phyloP scores from a whole-genome alignment of 139 green algal species.

The Coelastrella sp. region DNA sequence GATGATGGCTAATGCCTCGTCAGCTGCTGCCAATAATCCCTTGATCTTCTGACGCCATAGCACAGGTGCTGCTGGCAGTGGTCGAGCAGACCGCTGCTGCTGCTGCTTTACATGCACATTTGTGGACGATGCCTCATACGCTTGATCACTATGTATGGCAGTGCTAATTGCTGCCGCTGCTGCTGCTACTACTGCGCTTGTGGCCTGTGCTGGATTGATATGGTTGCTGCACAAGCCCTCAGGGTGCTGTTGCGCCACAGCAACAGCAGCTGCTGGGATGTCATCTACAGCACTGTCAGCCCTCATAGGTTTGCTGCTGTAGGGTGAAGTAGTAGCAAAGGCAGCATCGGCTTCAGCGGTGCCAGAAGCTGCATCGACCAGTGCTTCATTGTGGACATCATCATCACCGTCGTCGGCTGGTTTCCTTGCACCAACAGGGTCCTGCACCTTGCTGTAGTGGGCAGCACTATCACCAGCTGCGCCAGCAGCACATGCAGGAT shows the following conservation, averaged over 20 bases:
- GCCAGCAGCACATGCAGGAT: background rate
- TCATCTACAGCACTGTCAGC: background rate
- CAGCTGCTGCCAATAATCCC: background rate
- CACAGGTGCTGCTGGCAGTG: background rate
- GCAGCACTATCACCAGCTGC: background rate
- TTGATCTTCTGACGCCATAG: background rate
- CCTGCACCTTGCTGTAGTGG: too few relatives aligned
- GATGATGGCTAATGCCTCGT: background rate
- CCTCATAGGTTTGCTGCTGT: background rate
- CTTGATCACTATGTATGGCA: background rate
- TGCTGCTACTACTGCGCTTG: background rate
- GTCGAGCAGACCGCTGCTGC: background rate
- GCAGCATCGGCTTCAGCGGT: too few relatives aligned
- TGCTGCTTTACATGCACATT: background rate
- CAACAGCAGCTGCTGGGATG: too few relatives aligned
- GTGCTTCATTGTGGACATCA: too few relatives aligned
- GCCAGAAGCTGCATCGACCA: too few relatives aligned
- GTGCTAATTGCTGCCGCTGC: constrained; percentile 4
- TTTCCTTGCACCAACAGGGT: too few relatives aligned
- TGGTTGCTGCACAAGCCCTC: background rate
- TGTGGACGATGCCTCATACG: too few relatives aligned
- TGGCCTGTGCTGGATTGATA: background rate
- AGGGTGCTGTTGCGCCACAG: too few relatives aligned
- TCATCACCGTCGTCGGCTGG: too few relatives aligned
- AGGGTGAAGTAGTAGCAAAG: too few relatives aligned